A percentile compares a stretch with the other conserved stretches of the same genome.
Conservation (phyloP, 108 stramenopile species). For the Nitzschia sp. region DNA sequence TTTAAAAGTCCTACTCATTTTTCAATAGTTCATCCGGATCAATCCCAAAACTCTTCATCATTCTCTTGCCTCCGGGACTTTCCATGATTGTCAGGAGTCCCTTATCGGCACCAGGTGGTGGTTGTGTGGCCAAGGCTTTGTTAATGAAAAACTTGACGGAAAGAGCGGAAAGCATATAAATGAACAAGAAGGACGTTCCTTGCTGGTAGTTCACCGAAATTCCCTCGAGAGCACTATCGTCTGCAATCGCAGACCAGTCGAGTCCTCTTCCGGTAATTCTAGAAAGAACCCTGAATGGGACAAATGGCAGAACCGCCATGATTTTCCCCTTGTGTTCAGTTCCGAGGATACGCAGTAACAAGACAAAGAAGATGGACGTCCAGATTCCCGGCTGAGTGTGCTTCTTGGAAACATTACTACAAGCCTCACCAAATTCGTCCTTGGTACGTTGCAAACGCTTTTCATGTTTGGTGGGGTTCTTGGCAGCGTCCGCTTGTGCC, state of each 20-base stretch:
- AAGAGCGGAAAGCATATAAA: constrained; percentile 64
- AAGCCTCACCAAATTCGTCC: constrained; percentile 48
- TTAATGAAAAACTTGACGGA: constrained; percentile 72
- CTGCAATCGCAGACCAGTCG: constrained; percentile 31
- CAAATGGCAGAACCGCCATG: constrained; percentile 71
- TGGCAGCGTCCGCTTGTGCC: constrained; percentile 25
- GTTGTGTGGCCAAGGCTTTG: constrained; percentile 51
- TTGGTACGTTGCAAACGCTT: constrained; percentile 59
- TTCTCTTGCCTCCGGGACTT: constrained; percentile 20
- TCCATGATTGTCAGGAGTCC: constrained; percentile 62
- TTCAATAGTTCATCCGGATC: constrained; percentile 37
- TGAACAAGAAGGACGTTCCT: constrained; percentile 69
- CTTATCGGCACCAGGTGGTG: constrained; percentile 69
- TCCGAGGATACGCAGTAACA: constrained; percentile 71
- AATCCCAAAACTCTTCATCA: constrained; percentile 32
- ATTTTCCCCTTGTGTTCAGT: constrained; percentile 69
- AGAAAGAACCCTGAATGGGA: constrained; percentile 55
- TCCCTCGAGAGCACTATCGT: constrained; percentile 27
- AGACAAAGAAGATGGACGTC: constrained; percentile 63
- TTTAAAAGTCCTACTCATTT: background rate
- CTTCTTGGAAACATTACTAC: constrained; percentile 55
- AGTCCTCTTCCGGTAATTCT: constrained; percentile 61
- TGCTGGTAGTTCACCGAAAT: constrained; percentile 43
- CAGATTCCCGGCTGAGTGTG: constrained; percentile 55
- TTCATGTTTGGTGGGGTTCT: constrained; percentile 33